Conservation (phyloP, 192 early-diverging fungal species). For the Allomyces javanicus region DNA sequence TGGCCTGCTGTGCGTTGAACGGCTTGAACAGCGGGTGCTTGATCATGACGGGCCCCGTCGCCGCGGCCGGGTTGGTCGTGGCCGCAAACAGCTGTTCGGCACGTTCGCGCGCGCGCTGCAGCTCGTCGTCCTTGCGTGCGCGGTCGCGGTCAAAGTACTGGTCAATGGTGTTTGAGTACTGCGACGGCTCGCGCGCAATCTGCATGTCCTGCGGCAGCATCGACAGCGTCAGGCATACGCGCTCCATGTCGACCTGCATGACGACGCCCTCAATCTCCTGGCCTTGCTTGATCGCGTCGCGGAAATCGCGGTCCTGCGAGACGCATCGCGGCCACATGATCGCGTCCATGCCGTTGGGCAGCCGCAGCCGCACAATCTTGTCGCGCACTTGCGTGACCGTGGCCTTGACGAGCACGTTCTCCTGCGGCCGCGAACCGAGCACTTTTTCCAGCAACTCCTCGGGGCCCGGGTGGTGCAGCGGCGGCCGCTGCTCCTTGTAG, state of each 20-base stretch:
- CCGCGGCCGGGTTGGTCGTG: neutral
- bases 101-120: constrained; percentile 12
- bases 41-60: constrained; percentile 21
- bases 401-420: constrained; percentile 45
- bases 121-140: constrained; percentile 19
- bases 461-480: constrained; percentile 29
- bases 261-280: constrained; percentile 56
- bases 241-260: constrained; percentile 55
- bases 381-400: constrained; percentile 49
- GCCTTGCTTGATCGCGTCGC: constrained; percentile 41
- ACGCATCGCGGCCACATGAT: constrained; percentile 47
- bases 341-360: constrained; percentile 69
- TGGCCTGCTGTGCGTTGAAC: constrained; percentile 48
- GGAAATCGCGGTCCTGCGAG: constrained; percentile 28
- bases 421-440: constrained; percentile 71
- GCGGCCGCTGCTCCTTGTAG: constrained; percentile 47
- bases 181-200: constrained; percentile 14
- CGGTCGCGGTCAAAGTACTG: constrained; percentile 35
- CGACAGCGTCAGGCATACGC: constrained; percentile 54
- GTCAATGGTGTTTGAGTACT: constrained; percentile 28
- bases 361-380: constrained; percentile 48
- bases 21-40: constrained; percentile 72
- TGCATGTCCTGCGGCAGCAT: constrained; percentile 37
- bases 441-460: constrained; percentile 31
- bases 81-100: constrained; percentile 4